Conservation (phyloP, 2,329 filamentous ascomycete species). For the Rugonectria rugulosa region DNA sequence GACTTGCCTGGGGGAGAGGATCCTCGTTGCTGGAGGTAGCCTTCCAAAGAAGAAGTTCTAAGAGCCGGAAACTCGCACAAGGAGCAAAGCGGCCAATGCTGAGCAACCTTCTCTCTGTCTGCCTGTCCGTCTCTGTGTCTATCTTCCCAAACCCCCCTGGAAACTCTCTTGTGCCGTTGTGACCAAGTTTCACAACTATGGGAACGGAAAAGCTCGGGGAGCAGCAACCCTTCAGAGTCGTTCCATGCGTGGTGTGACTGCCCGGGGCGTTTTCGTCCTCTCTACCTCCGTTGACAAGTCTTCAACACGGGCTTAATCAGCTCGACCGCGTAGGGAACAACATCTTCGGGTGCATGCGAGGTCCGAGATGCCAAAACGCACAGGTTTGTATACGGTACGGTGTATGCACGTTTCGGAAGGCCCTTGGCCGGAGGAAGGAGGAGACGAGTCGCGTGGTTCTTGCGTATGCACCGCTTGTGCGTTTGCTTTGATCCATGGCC, state of each 20-base stretch:
- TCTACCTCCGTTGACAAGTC: conserved; percentile 2
- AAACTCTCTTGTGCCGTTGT: conserved; percentile 1
- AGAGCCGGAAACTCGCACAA: too few relatives aligned
- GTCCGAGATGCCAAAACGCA: too few relatives aligned
- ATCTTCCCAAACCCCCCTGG: too few relatives aligned
- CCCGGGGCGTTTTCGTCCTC: conserved; percentile 20
- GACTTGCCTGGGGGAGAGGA: too few relatives aligned
- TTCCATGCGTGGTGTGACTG: conserved; percentile 23
- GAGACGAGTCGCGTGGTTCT: conserved; percentile 5
- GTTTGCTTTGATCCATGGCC: neutral
- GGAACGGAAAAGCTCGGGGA: conserved; percentile 13
- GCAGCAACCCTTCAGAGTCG: conserved; percentile 9
- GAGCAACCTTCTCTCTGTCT: too few relatives aligned
- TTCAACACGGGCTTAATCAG: neutral
- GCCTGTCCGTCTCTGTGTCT: too few relatives aligned
- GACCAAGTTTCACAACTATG: conserved; percentile 4
- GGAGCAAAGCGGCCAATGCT: too few relatives aligned
- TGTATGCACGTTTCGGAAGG: neutral
- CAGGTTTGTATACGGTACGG: neutral
- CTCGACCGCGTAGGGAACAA: neutral
- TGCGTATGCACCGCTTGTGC: neutral
- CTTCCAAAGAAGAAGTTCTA: too few relatives aligned
- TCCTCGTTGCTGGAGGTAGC: too few relatives aligned
- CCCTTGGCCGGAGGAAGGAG: neutral
- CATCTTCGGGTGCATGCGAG: neutral